These are phyloP conservation scores for Xylariales sp. DNA, from an alignment of 2,329 filamentous ascomycete genomes.

Conservation along the genomic window DNA sequence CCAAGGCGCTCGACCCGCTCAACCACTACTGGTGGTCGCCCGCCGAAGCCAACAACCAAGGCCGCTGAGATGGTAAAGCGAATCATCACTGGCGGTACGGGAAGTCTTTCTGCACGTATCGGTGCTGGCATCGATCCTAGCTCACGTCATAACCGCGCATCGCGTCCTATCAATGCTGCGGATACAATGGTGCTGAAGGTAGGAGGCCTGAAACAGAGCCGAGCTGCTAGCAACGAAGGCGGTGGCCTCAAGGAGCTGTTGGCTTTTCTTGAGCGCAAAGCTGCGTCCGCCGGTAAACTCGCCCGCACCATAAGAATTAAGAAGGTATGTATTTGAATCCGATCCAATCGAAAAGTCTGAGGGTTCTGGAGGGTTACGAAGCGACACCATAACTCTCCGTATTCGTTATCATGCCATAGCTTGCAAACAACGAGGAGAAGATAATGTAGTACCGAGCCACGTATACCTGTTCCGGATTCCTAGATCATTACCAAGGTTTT, in stretches of 20 bases:
- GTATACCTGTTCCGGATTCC: conserved; percentile 30
- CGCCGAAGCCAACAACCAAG: conserved; percentile 21
- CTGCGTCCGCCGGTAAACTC: conserved; percentile 47
- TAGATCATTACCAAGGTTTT: conserved; percentile 34
- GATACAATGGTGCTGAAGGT: conserved; percentile 42
- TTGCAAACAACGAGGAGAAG: conserved; percentile 35
- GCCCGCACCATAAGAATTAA: conserved; percentile 59
- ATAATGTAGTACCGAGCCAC: conserved; percentile 28
- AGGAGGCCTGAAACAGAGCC: conserved; percentile 63
- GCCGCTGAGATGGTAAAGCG: conserved; percentile 39
- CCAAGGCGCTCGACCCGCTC: conserved; percentile 12
- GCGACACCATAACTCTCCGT: conserved; percentile 32
- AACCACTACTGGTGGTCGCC: conserved; percentile 14
- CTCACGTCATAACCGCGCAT: conserved; percentile 14
- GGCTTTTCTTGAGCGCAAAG: conserved; percentile 68
- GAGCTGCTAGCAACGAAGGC: conserved; percentile 60
- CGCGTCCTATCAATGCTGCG: conserved; percentile 15
- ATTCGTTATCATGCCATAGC: conserved; percentile 33
- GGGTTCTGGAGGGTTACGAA: conserved; percentile 35
- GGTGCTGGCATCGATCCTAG: conserved; percentile 24
- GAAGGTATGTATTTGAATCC: conserved; percentile 65
- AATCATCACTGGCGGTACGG: conserved; percentile 31
- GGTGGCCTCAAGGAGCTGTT: conserved; percentile 63
- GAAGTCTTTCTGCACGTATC: conserved; percentile 28
- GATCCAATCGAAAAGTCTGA: conserved; percentile 36